A percentile compares a stretch with the other conserved stretches of the same genome.
Evolutionary conservation across 371 early-diverging fungal species (phyloP).

Genomic region (Apophysomyces variabilis): DNA sequence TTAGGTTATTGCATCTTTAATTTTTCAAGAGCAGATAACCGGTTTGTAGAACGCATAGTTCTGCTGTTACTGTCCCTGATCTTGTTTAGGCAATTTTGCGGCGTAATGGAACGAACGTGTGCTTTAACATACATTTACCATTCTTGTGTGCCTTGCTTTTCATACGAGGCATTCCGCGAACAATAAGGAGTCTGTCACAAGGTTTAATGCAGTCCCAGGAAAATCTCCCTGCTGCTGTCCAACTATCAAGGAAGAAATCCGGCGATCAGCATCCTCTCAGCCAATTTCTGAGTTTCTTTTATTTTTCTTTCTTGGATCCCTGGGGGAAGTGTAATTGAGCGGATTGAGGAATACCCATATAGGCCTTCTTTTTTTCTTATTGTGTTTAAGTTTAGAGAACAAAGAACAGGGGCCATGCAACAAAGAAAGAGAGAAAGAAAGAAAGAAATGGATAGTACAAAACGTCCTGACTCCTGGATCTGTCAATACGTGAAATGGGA

Average conservation of each 20-base stretch:
- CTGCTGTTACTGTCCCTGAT: background rate
- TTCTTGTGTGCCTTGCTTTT: slow-evolving; percentile 4
- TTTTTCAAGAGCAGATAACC: background rate
- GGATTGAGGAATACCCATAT: background rate
- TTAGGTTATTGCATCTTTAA: background rate
- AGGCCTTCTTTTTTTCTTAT: background rate
- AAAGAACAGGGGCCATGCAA: slow-evolving; percentile 2
- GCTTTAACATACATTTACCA: slow-evolving; percentile 5
- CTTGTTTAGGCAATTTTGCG: background rate
- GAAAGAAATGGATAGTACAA: background rate
- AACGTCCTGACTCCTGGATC: background rate
- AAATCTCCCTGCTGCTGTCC: slow-evolving; percentile 7
- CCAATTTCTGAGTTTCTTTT: background rate
- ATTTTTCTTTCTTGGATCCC: background rate
- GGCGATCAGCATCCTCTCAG: background rate
- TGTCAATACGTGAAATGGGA: slow-evolving; percentile 4
- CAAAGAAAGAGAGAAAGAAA: background rate
- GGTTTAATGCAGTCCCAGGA: slow-evolving; percentile 6
- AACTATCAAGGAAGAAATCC: slow-evolving; percentile 3
- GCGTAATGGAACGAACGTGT: slow-evolving; percentile 2
- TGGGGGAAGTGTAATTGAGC: background rate
- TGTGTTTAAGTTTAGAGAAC: background rate
- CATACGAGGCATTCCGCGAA: slow-evolving; percentile 1
- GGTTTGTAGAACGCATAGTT: slow-evolving; percentile 4
- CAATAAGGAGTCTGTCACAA: slow-evolving; percentile 5